Evolutionary conservation across 2,329 filamentous ascomycete species (phyloP), one percentile per base, ranked within the genome.

Genomic region (Arthroderma sp.): DNA sequence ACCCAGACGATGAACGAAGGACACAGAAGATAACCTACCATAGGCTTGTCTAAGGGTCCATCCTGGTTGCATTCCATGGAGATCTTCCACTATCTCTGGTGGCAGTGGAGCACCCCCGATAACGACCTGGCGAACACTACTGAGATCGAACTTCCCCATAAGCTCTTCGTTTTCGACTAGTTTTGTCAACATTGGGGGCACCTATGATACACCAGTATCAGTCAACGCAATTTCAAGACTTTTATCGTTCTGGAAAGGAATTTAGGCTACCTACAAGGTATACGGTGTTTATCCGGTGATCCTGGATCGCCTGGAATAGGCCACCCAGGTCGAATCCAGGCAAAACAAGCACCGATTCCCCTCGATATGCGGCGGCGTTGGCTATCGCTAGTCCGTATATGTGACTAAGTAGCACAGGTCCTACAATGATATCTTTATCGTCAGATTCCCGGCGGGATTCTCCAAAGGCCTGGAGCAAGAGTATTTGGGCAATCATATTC

Each of bases 81-180:
- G 68, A 8, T 84, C 81, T 43, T 81, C 75, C 2, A 83, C 79
- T 0, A 83, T 86, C 66, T 89, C 85, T 57, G 80, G 76, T 1
- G 85, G 85, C 0, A 88, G 73, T 0, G 86, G 86, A 2, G 87
- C 86, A 0, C 86, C 87, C 2, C 86, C 87, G 0, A 82, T 85
- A 67, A 84, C 86, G 28, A 87, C 71, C 6, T 74, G 69, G 15
- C 76, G 74, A 0, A 89, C 81, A 59, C 79, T 83, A 62, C 78
- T 82, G 1, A 90, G 74, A 64, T 90, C 84, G 67, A 83, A 88
- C 57, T 84, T 80, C 25, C 78, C 73, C 61, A 81, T 76, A 0
- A 79, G 63, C 0, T 78, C 70, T 49, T 76, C 75, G 62, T 81
- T 81, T 62, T 85, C 86, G 15, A 82, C 76, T 72, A 90, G 77